A percentile compares a stretch with the other conserved stretches of the same genome.
phyloP scores from a whole-genome alignment of 2,329 filamentous ascomycete species.

The Colletotrichum kahawae region DNA sequence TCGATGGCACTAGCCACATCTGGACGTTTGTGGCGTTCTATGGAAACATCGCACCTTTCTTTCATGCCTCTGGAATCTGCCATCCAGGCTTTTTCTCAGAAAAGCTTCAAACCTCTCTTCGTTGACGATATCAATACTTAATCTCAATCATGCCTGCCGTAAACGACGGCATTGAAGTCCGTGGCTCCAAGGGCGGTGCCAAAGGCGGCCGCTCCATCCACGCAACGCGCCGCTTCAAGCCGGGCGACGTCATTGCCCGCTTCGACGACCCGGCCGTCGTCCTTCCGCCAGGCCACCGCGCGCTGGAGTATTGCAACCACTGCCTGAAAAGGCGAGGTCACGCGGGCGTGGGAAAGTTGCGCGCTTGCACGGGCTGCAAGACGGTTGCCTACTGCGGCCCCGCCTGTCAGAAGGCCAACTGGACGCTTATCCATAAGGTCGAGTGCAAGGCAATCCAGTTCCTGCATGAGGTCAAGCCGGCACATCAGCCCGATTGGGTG shows the following conservation, averaged over 20 bases:
- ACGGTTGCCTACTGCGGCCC: conserved; percentile 59
- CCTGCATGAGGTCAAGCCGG: conserved; percentile 39
- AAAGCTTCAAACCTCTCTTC: background rate
- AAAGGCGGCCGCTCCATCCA: conserved; percentile 51
- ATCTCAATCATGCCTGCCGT: background rate
- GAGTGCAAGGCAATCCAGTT: conserved; percentile 55
- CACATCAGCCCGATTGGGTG: conserved; percentile 36
- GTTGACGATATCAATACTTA: background rate
- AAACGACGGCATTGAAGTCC: conserved; percentile 2
- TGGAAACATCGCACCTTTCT: background rate
- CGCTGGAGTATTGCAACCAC: conserved; percentile 51
- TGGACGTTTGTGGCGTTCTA: background rate
- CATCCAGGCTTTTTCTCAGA: background rate
- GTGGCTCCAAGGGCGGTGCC: conserved; percentile 17
- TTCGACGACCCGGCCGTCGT: conserved; percentile 49
- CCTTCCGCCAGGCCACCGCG: conserved; percentile 49
- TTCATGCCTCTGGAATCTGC: background rate
- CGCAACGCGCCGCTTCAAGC: conserved; percentile 44
- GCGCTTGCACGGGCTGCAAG: conserved; percentile 56
- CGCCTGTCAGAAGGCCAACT: conserved; percentile 59
- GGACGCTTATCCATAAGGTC: conserved; percentile 54
- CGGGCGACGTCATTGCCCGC: conserved; percentile 51
- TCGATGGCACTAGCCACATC: background rate
- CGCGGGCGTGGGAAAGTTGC: conserved; percentile 9
- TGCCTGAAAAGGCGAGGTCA: conserved; percentile 40